These are phyloP conservation scores for Phlebiopsis gigantea DNA, from an alignment of 768 basidiomycete genomes.

Conservation along the genomic window DNA sequence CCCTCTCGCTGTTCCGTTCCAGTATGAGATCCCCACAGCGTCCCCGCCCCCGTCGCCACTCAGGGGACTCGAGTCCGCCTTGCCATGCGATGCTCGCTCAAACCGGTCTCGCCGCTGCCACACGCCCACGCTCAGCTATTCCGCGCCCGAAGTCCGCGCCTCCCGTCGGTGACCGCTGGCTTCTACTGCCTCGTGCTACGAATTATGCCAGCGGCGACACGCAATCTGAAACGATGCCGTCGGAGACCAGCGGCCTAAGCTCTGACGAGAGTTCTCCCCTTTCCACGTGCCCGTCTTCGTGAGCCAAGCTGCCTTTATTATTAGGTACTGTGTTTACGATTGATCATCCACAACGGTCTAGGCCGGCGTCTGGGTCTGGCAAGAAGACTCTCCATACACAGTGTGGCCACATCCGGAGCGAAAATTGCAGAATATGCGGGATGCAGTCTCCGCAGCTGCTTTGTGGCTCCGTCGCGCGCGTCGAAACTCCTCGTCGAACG, in stretches of 20 bases:
- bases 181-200: neutral
- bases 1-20: no score
- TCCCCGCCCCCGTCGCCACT: neutral
- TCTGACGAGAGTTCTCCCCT: slow-evolving; percentile 1
- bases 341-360: neutral
- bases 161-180: neutral
- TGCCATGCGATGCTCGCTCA: neutral
- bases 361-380: neutral
- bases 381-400: neutral
- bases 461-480: neutral
- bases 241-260: neutral
- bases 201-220: neutral
- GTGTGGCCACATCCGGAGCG: neutral
- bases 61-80: neutral
- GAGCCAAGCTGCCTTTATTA: neutral
- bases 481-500: slow-evolving; percentile 38
- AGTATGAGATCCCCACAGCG: neutral
- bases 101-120: neutral
- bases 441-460: neutral
- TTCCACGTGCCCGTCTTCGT: slow-evolving; percentile 2
- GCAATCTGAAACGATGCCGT: neutral
- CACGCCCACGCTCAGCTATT: neutral
- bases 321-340: neutral
- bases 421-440: neutral
- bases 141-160: slow-evolving; percentile 3